Evolutionary conservation across 352 stramenopile species (phyloP), one percentile per base, ranked within the genome.

Genomic region (Halophytophthora polymorphica): DNA sequence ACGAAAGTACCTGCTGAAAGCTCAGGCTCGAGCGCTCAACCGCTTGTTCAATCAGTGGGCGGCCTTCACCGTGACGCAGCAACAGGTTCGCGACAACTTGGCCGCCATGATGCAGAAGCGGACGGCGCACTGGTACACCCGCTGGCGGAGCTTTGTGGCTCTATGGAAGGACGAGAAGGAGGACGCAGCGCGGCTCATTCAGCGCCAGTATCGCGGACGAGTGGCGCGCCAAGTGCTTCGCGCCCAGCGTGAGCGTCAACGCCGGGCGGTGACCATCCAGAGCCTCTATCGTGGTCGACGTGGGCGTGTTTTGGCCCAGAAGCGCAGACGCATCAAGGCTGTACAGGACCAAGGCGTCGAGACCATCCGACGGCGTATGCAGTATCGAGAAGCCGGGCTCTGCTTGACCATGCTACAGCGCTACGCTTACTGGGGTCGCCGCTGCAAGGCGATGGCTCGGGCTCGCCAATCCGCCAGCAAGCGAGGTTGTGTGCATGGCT

Each of bases 1-100:
- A 4, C 66, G 56, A 23, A 76, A 70, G 25, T 88, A 86, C 29
- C 42, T 88, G 2, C 48, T 62, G 1, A 88, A 88, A 46, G 57
- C 85, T 17, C 73, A 88, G 29, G 44, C 48, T 3, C 74, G 72
- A 6, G 61, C 60, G n/a, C 6, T 78, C 1, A 69, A 73, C 19
- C 62, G 56, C 14, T 41, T 88, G 7, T 88, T 89, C 40, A 75
- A 69, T 17, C 69, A 82, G 17, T 93, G 83, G 83, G 50, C 47
- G 0, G 35, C 54, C 8, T 77, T 74, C 37, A 41, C 65, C 1
- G 6, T 39, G 1, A 49, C 76, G n/a, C 67, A 77, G n/a, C 50
- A 83, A 25, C 56, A 50, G 11, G 40, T 89, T 7, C 71, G 69
- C 15, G 61, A 58, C 1, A 87, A 76, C 14, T 76, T 89, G 22